phyloP scores from a whole-genome alignment of 2,329 filamentous ascomycete species.

The Diaporthe sp. region DNA sequence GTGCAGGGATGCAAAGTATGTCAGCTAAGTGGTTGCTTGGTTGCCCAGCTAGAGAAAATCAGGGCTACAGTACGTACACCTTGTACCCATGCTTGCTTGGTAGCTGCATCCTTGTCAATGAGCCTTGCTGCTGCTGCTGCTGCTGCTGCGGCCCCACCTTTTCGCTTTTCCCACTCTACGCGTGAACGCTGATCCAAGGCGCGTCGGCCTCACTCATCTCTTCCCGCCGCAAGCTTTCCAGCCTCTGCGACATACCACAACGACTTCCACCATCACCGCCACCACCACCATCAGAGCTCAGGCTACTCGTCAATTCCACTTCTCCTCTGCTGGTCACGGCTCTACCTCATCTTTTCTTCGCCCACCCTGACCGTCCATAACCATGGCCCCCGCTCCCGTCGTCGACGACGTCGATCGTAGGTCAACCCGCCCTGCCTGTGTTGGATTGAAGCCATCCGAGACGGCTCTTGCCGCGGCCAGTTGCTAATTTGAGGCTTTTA shows the following conservation, averaged over 20 bases:
- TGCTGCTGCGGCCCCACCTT: constrained; percentile 16
- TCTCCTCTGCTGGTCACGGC: not conserved
- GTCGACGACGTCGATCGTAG: constrained; percentile 62
- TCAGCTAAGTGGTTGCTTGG: not conserved
- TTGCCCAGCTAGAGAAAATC: too few species aligned
- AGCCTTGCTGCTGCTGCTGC: not conserved
- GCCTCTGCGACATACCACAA: not conserved
- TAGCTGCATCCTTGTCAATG: constrained; percentile 11
- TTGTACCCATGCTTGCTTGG: not conserved
- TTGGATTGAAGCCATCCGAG: not conserved
- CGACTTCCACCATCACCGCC: not conserved
- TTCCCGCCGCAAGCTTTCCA: not conserved
- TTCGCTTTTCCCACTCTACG: constrained; percentile 25
- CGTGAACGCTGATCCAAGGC: constrained; percentile 2
- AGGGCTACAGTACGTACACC: too few species aligned
- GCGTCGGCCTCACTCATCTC: constrained; percentile 20
- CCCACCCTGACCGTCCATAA: not conserved
- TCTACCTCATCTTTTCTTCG: not conserved
- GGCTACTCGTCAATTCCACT: not conserved
- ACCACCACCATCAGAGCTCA: not conserved
- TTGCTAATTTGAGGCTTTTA: not conserved
- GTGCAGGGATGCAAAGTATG: not conserved
- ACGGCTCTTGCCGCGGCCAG: not conserved
- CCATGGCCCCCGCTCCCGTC: constrained; percentile 60
- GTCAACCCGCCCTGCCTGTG: constrained; percentile 34